Evolutionary conservation across 140 eudicot genomes (phyloP).

Genomic region (Oenanthe javanica): DNA sequence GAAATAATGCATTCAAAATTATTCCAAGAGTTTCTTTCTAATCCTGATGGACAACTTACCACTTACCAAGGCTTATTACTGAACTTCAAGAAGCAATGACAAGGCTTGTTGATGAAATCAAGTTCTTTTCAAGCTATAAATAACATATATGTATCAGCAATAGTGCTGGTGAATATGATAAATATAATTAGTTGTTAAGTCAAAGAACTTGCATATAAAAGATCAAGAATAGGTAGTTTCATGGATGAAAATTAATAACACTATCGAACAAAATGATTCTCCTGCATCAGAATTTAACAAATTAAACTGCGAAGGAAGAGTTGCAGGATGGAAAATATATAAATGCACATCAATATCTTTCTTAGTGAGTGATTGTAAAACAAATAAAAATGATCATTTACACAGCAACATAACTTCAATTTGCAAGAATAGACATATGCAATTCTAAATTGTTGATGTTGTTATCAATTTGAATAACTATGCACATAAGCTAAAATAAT

Average conservation of each 20-base stretch:
- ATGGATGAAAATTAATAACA: no score
- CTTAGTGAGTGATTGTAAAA: no score
- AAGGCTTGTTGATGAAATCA: constrained; percentile 17
- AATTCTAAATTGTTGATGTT: not conserved
- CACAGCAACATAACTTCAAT: not conserved
- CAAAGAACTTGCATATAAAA: no score
- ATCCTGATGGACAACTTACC: not conserved
- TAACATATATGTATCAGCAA: constrained; percentile 20
- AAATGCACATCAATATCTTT: no score
- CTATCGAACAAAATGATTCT: no score
- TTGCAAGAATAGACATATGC: not conserved
- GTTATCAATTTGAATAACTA: not conserved
- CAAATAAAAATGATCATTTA: no score
- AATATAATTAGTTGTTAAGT: no score
- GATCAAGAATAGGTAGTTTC: no score
- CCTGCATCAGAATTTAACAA: no score
- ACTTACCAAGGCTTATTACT: not conserved
- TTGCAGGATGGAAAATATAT: no score
- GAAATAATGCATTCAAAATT: constrained; percentile 21
- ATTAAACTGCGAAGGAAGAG: no score
- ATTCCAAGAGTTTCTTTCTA: constrained; percentile 15
- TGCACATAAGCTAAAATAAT: not conserved
- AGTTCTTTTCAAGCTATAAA: constrained; percentile 19
- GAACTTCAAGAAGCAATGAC: constrained; percentile 19
- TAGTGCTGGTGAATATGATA: constrained; percentile 12